These are phyloP conservation scores for Suhomyces faveliae DNA, from an alignment of 805 yeast species.

Conservation along the genomic window DNA sequence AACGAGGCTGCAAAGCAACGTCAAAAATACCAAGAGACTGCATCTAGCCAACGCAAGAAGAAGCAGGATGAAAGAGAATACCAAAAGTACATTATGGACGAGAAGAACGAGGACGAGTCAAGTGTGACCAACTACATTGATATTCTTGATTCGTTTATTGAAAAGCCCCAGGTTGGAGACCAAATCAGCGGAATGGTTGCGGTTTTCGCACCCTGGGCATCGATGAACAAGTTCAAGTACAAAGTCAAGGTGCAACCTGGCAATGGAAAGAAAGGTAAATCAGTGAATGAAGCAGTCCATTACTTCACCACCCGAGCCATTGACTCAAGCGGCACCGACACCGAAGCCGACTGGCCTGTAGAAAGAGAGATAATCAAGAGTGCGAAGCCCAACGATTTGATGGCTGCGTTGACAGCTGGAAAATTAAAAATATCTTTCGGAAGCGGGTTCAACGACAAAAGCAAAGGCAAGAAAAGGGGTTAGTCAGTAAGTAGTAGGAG, in stretches of 20 bases:
- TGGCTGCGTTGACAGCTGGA: conserved; percentile 66
- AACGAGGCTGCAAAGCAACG: conserved; percentile 19
- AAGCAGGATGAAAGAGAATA: conserved; percentile 45
- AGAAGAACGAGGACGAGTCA: conserved; percentile 32
- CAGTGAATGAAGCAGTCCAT: conserved; percentile 65
- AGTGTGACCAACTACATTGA: conserved; percentile 34
- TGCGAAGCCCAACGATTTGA: conserved; percentile 63
- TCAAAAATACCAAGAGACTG: conserved; percentile 31
- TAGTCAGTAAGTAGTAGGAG: neutral
- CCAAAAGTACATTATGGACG: conserved; percentile 39
- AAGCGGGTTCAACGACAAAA: neutral
- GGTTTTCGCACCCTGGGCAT: conserved; percentile 89
- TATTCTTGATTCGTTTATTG: conserved; percentile 44
- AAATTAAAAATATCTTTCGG: conserved; percentile 59
- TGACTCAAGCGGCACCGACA: conserved; percentile 43
- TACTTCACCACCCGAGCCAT: conserved; percentile 51
- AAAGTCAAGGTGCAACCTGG: conserved; percentile 84
- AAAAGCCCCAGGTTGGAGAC: conserved; percentile 51
- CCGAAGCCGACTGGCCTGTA: conserved; percentile 66
- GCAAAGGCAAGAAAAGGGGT: conserved; percentile 1
- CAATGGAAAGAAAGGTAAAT: conserved; percentile 82
- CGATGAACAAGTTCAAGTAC: conserved; percentile 71
- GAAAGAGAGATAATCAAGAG: conserved; percentile 57
- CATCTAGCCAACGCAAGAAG: conserved; percentile 43
- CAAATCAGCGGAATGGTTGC: conserved; percentile 66